Conservation (phyloP, 192 early-diverging fungal genomes). For the Linnemannia elongata region DNA sequence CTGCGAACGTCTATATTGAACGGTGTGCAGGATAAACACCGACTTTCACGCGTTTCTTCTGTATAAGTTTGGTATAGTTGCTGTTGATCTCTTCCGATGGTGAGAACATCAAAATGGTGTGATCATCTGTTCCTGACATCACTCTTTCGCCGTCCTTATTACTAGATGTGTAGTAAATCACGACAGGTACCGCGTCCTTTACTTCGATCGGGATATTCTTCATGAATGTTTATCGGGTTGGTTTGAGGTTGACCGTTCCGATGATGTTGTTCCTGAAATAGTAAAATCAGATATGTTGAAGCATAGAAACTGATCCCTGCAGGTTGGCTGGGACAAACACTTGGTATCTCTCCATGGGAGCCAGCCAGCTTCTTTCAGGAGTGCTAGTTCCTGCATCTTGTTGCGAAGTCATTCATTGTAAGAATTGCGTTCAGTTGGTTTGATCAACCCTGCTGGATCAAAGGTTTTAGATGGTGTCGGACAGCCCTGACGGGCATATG, state of each 20-base stretch:
- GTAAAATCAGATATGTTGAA: background rate
- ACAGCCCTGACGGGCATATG: background rate
- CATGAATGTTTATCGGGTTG: too few species aligned
- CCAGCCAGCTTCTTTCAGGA: background rate
- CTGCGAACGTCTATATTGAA: background rate
- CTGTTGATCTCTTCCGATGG: background rate
- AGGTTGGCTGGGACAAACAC: background rate
- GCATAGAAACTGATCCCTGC: background rate
- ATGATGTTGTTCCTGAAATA: background rate
- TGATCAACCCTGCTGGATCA: slow-evolving; percentile 4
- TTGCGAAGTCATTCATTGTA: background rate
- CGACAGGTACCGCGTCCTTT: background rate
- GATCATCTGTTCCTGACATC: background rate
- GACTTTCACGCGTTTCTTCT: background rate
- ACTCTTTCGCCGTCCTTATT: background rate
- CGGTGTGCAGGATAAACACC: background rate
- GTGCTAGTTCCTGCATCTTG: background rate
- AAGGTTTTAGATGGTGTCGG: background rate
- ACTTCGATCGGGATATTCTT: background rate
- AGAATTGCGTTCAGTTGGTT: background rate
- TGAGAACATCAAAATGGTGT: background rate
- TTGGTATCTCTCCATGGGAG: background rate
- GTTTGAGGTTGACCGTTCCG: background rate
- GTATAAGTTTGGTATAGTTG: background rate
- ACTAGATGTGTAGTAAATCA: background rate